Evolutionary conservation across 495 filamentous ascomycete species (phyloP), one percentile per base, ranked within the genome.

Genomic region (Astrothelium subdiscretum): DNA sequence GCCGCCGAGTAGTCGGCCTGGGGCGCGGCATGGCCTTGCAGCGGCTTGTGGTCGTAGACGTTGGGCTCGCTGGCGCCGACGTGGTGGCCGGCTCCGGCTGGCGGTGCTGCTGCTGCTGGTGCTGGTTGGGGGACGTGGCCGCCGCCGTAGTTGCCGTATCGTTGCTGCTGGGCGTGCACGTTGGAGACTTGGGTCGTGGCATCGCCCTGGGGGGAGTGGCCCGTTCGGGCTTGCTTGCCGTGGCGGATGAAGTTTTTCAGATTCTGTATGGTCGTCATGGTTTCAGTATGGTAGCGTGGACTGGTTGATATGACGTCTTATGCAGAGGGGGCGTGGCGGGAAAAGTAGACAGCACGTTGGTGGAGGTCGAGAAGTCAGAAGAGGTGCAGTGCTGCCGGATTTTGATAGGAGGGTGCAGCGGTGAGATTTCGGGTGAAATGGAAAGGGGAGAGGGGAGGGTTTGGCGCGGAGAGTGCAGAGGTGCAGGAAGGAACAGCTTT

Each of bases 191-290:
- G 82, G 59, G 86, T 87, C 8, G 86, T 88, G 31, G 87, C 80
- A 62, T 89, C 84, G 35, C 69, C 81, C 61, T 79, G 80, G 65
- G 82, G 81, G 42, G 80, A 76, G 32, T 87, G 83, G 64, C 81
- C 82, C 59, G 80, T 79, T 60, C 90, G 88, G 63, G 91, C 92
- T 79, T 96, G 91, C 78, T 97, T 97, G 82, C 91, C 92, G 79
- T 97, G 94, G 62, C 94, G 90, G 77, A 98, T 95, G 75, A 98
- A 92, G 76, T 97, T 98, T 77, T 98, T 96, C 62, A 98, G 77
- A 68, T 86, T 89, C 79, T 91, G 86, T 87, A 69, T 69, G 20
- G 67, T 69, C 32, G 67, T 62, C 67, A 69, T 69, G 62, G 44
- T 54, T 48, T 54, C 24, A 54, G 48, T 20, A 6, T 15, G 8